These are phyloP conservation scores for Cordyceps militaris DNA, from an alignment of 2,329 filamentous ascomycete species.

Conservation along the genomic window DNA sequence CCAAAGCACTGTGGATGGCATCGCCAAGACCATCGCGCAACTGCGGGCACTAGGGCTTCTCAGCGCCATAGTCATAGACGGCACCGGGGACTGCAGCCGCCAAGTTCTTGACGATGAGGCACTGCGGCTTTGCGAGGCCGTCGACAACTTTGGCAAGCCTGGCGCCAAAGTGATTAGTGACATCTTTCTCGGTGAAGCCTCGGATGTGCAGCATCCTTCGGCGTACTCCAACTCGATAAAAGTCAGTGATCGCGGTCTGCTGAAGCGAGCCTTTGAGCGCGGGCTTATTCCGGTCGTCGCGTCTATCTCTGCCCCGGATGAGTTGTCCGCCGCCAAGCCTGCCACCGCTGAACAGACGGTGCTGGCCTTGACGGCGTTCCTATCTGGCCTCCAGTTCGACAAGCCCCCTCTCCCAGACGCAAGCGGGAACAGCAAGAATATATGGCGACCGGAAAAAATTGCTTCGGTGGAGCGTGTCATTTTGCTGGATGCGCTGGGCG, in stretches of 20 bases:
- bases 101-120: slow-evolving; percentile 54
- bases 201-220: slow-evolving; percentile 13
- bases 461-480: slow-evolving; percentile 78
- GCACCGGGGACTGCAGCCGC: slow-evolving; percentile 37
- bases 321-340: slow-evolving; percentile 31
- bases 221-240: slow-evolving; percentile 21
- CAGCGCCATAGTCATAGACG: slow-evolving; percentile 78
- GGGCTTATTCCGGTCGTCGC: slow-evolving; percentile 33
- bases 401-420: slow-evolving; percentile 1
- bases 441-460: slow-evolving; percentile 31
- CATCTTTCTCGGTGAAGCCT: slow-evolving; percentile 4
- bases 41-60: slow-evolving; percentile 74
- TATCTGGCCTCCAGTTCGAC: slow-evolving; percentile 57
- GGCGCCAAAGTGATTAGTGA: slow-evolving; percentile 56
- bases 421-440: neutral
- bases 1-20: slow-evolving; percentile 61
- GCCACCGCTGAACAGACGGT: slow-evolving; percentile 56
- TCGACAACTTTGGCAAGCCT: slow-evolving; percentile 61
- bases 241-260: slow-evolving; percentile 26
- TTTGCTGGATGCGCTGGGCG: slow-evolving; percentile 78
- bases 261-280: slow-evolving; percentile 27
- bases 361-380: slow-evolving; percentile 67
- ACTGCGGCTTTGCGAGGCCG: slow-evolving; percentile 64
- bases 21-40: slow-evolving; percentile 78
- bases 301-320: slow-evolving; percentile 35